Base-by-base conservation (phyloP, 2,329 filamentous ascomycete species). In the Sphaerulina populicola region DNA sequence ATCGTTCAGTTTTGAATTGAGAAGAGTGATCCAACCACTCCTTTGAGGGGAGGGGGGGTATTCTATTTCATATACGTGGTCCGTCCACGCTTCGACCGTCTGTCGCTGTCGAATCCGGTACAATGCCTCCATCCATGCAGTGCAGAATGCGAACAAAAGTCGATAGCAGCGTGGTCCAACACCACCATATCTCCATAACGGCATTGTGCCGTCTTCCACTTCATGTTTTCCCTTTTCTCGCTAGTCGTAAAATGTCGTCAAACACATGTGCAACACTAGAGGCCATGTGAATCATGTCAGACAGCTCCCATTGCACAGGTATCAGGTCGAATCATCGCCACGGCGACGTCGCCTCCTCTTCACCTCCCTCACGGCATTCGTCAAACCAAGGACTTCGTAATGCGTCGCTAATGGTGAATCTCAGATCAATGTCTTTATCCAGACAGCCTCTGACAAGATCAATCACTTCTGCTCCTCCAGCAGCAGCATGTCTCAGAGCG, bases 391-490 rank as follows among this genome's bases (percentile, higher is more conserved):
- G 60, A 57, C 75, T 77, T 18, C 71, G 70, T 35, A 85, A 62
- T 15, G 80, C 72, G 38, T 80, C 73, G 33, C 71, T 70, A 45
- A 85, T 74, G 31, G 72, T 76, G 77, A 77, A 82, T 38, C 82
- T 73, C 45, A 71, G 68, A 37, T 76, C 68, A 30, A 72, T 65
- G 47, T 82, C 73, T 69, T 78, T 74, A 31, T 80, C 72, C 21
- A 85, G 68, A 60, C 82, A 85, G 3, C 79, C 78, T 39, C 71
- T 69, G 12, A 85, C 70, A 21, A 85, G 61, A n/a, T 79, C 77
- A 40, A 80, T 67, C 8, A 74, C 75, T 23, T 76, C 73, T 52
- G 67, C 66, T 11, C 69, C 63, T 10, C 66, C 68, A 0, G 70
- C 69, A n/a, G 66, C 64, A 11, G 70, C 69, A 3, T 69, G 68